Base-by-base conservation (phyloP, 129 eudicot species). In the Artemisia tridentata region DNA sequence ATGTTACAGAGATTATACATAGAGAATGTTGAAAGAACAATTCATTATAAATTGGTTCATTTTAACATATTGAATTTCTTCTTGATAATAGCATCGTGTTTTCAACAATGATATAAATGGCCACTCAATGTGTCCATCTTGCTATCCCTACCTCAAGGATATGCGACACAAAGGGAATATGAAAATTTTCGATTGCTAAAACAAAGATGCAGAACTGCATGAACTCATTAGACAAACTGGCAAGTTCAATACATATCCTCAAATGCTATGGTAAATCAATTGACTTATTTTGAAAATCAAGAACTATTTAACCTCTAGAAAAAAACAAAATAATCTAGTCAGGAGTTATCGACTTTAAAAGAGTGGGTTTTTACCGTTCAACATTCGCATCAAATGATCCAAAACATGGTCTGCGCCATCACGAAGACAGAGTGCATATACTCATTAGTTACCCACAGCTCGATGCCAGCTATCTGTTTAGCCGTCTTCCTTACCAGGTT, bases 381-480 rank as follows among this genome's bases (percentile, higher is more conserved):
- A 59, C 83, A 92, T 72, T 15, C 90, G 84, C 63, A 87, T 73
- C 81, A 92, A 71, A 65, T 87, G 95, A 80, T 80, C 95, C 77
- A 92, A 76, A 52, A 92, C 91, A 41, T 81, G 88, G 14, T 59
- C 34, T 0, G 88, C 88, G 29, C 82, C 86, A 73, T 92, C 98
- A 54, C 95, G 84, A 10, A 92, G 76, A 71, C 98, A 55, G 96
- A 92, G 78, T 92, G 96, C 96, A 86, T 89, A 75, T 86, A 92
- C 51, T 87, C 98, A 48, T 92, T 92, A 4, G 96, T 92, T 11
- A 89, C 85, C 88, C 95, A 89, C 71, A 85, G 15, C 80, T 95
- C 75, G 18, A 89, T 83, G 50, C 95, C 96, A 16, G 79, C 80
- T 17, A 92, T 92, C 58, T 83, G 79, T 67, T 91, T 63, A 68